A percentile compares a stretch with the other conserved stretches of the same genome.
phyloP scores from a whole-genome alignment of 2,329 filamentous ascomycete species.

The Shiraia sp. region DNA sequence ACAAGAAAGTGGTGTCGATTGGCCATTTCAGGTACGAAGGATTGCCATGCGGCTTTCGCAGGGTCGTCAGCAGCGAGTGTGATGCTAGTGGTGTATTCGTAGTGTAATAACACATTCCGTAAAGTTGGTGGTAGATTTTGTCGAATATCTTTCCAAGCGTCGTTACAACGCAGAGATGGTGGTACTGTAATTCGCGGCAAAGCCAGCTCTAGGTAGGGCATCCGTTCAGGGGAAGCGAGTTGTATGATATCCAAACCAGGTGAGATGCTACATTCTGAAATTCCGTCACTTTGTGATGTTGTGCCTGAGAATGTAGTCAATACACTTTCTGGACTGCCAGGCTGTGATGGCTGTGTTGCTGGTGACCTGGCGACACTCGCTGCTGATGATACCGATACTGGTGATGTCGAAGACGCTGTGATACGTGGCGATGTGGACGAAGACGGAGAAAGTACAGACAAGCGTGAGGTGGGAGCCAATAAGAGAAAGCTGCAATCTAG shows the following conservation, averaged over 20 bases:
- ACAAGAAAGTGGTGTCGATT: slow-evolving; percentile 50
- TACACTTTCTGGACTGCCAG: slow-evolving; percentile 5
- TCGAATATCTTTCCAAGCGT: slow-evolving; percentile 34
- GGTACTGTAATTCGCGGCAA: slow-evolving; percentile 16
- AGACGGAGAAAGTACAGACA: slow-evolving; percentile 18
- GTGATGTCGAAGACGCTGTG: background rate
- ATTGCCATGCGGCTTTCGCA: slow-evolving; percentile 39
- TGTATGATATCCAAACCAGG: background rate
- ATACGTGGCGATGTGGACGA: slow-evolving; percentile 8
- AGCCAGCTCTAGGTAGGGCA: slow-evolving; percentile 7
- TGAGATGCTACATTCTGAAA: slow-evolving; percentile 4
- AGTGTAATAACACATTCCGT: slow-evolving; percentile 37
- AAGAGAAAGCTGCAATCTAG: slow-evolving; percentile 39
- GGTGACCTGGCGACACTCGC: slow-evolving; percentile 1
- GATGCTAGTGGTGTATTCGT: slow-evolving; percentile 37
- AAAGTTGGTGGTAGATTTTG: slow-evolving; percentile 26
- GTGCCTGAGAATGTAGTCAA: slow-evolving; percentile 10
- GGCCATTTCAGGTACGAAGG: slow-evolving; percentile 44
- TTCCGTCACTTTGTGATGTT: slow-evolving; percentile 12
- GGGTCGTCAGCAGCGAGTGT: slow-evolving; percentile 35
- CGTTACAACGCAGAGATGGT: slow-evolving; percentile 26
- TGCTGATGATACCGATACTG: slow-evolving; percentile 8
- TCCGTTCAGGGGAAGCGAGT: background rate
- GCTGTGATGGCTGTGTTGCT: background rate
- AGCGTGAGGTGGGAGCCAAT: slow-evolving; percentile 35